phyloP scores from a whole-genome alignment of 306 rosid species.

The Chamaecrista fasciculata region DNA sequence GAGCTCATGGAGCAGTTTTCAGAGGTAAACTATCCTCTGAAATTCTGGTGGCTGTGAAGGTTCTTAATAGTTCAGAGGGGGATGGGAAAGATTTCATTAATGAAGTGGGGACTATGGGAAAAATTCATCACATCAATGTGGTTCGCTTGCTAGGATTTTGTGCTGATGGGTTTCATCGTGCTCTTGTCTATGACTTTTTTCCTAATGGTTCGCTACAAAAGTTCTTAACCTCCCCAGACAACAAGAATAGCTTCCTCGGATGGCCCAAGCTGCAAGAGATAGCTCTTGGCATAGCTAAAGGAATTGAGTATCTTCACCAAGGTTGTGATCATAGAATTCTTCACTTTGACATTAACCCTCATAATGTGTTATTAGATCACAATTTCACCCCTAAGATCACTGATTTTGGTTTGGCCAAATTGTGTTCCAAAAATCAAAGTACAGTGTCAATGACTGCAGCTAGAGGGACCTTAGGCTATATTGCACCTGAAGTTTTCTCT shows the following conservation, averaged over 20 bases:
- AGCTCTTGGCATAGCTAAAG: neutral
- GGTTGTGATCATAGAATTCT: neutral
- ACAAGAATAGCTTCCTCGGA: neutral
- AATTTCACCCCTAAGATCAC: neutral
- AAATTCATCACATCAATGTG: neutral
- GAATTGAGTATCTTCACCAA: neutral
- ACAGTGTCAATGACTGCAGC: slow-evolving; percentile 15
- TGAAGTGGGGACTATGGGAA: slow-evolving; percentile 19
- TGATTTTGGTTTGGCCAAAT: slow-evolving; percentile 20
- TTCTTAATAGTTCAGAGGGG: neutral
- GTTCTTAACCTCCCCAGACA: neutral
- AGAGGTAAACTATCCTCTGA: neutral
- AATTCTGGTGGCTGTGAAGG: neutral
- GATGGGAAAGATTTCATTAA: slow-evolving; percentile 21
- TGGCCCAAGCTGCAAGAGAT: slow-evolving; percentile 9
- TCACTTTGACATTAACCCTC: neutral
- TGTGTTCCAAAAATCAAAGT: slow-evolving; percentile 6
- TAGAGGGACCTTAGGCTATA: slow-evolving; percentile 20
- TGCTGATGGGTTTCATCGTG: neutral
- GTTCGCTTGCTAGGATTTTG: slow-evolving; percentile 17
- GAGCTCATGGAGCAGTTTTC: slow-evolving; percentile 14
- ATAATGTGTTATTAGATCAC: neutral
- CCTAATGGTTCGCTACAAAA: slow-evolving; percentile 24
- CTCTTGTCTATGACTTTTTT: neutral
- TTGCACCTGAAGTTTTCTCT: slow-evolving; percentile 22